Evolutionary conservation across 2,329 filamentous ascomycete species (phyloP), one percentile per base, ranked within the genome.

Genomic region (Thelonectria blattea): DNA sequence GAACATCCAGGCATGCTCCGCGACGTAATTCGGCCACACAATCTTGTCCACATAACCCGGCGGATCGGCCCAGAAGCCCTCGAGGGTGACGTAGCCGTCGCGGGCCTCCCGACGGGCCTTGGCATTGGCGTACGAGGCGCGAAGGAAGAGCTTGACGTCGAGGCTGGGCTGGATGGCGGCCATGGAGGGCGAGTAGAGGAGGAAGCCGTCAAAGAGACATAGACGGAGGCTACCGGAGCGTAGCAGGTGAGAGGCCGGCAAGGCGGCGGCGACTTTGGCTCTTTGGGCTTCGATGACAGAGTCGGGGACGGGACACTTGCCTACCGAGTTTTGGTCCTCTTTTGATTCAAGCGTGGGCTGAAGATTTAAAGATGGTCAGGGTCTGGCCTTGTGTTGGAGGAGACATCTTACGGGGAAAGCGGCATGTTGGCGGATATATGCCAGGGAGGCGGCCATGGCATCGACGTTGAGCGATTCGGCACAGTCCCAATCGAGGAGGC

Each of bases 51-150:
- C 93, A 74, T 98, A 99, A 0, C 92, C 93, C 0, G 92, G 92
- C 0, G 95, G 95, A 75, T 99, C 95, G 58, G 88, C 84, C 95
- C 95, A 99, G 79, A 97, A 99, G 27, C 93, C 94, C 71, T 97
- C 88, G 5, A 90, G 76, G 3, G 91, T 94, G 30, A 92, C 90
- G 74, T 95, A 95, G 11, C 91, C 91, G 66, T 84, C 87, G 55
- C 91, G 80, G 0, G 86, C 87, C 71, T 90, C 86, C 30, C 91
- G 80, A 22, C 91, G 82, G 34, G 80, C 77, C 70, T 89, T 90
- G 3, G 89, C 89, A 42, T 78, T 84, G 12, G 78, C 79, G 60
- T 89, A 88, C 27, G 86, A 85, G 2, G 91, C 90, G 0, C 88
- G 85, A 17, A 98, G 77, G 69, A 98, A 94, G 3, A 98, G 77